Evolutionary conservation across 2,329 filamentous ascomycete genomes (phyloP), one percentile per base, ranked within the genome.

Genomic region (Colletotrichum chlorophyti): DNA sequence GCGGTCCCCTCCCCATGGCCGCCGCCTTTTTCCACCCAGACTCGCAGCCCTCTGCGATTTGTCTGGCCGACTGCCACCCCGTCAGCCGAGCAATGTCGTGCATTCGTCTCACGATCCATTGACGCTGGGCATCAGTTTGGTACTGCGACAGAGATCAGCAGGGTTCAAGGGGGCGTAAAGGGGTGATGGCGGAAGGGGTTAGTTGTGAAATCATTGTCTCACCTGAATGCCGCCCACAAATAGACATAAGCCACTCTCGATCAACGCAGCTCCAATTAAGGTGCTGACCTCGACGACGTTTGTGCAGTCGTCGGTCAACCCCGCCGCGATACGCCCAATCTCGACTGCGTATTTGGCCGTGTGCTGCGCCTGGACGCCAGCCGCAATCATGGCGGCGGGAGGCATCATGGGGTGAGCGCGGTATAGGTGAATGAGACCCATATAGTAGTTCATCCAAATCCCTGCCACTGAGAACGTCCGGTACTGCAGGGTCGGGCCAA

Each of bases 341-440:
- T 88, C 82, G 60, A 87, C 87, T 1, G 93, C 91, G 72, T 86
- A 90, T 0, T 76, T 76, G 3, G 82, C 84, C 1, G 94, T 97
- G 46, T 90, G 84, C 12, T 78, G 78, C 1, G 92, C 91, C 9
- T 90, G 87, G 63, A 96, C 82, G 7, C 89, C 90, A 0, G 92
- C 92, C 3, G 95, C 93, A 66, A 93, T 85, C 85, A 96, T 93
- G 31, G 93, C 90, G 8, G 93, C 88, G 0, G 94, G 92, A 1
- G 93, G 94, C 93, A 97, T 97, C 21, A 84, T 85, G 0, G 95
- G 95, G 65, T 97, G 93, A 1, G 88, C 82, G 29, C 95, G 84
- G 58, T 94, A 80, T n/a, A 95, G 82, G 51, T 93, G 83, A 55
- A 98, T 94, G 42, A 92, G 82, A 1, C 89, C 88, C 80, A 94